phyloP scores from a whole-genome alignment of 495 filamentous ascomycete genomes.

The Penicillium turbatum region DNA sequence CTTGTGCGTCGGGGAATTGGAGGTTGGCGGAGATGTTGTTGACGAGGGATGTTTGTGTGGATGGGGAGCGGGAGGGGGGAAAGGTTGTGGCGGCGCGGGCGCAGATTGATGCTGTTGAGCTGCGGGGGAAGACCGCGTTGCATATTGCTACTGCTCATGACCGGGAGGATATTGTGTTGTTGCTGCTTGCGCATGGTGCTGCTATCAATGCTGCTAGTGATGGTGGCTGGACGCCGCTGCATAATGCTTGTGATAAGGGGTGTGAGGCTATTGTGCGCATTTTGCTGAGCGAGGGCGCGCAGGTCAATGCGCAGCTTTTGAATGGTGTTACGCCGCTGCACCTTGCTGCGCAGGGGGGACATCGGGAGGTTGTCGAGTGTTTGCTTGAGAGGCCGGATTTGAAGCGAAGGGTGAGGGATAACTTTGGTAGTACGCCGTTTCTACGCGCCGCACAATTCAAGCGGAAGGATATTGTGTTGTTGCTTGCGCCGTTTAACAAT shows the following conservation, averaged over 20 bases:
- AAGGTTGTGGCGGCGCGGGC: slow-evolving; percentile 42
- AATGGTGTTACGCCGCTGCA: slow-evolving; percentile 62
- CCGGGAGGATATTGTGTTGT: slow-evolving; percentile 49
- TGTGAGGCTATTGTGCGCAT: slow-evolving; percentile 45
- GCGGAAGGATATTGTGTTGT: slow-evolving; percentile 51
- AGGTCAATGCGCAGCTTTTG: slow-evolving; percentile 51
- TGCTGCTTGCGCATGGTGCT: slow-evolving; percentile 51
- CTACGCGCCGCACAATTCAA: slow-evolving; percentile 56
- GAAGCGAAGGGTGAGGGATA: slow-evolving; percentile 49
- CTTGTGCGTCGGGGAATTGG: slow-evolving; percentile 56
- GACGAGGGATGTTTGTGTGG: slow-evolving; percentile 29
- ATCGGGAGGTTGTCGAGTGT: slow-evolving; percentile 52
- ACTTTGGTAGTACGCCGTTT: slow-evolving; percentile 60
- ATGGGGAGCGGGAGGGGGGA: slow-evolving; percentile 49
- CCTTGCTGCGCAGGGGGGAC: slow-evolving; percentile 57
- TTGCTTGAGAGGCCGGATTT: slow-evolving; percentile 46
- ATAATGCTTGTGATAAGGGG: slow-evolving; percentile 59
- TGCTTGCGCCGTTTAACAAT: slow-evolving; percentile 54
- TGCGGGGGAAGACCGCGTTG: slow-evolving; percentile 55
- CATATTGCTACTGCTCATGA: slow-evolving; percentile 56
- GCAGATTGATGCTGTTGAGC: slow-evolving; percentile 49
- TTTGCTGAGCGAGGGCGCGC: slow-evolving; percentile 48
- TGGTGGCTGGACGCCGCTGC: slow-evolving; percentile 60
- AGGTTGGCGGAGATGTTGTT: slow-evolving; percentile 53
- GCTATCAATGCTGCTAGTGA: slow-evolving; percentile 54